Evolutionary conservation across 2,329 filamentous ascomycete genomes (phyloP), one percentile per base, ranked within the genome.

Genomic region (Mollisia scopiformis): DNA sequence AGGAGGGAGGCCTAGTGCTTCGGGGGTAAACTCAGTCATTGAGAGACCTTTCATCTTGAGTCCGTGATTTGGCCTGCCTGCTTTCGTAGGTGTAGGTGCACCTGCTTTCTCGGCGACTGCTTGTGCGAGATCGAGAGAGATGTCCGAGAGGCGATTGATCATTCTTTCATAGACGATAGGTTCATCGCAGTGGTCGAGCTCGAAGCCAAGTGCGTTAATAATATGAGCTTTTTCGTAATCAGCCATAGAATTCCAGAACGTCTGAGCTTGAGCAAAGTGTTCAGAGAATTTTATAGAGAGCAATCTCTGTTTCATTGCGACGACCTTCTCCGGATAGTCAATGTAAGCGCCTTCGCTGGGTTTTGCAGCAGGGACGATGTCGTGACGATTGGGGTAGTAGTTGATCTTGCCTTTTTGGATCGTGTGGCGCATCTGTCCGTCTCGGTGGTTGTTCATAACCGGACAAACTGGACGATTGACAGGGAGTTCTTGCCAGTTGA

Each of bases 141-240:
- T 92, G 37, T 93, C 89, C 1, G 85, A 80, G 0, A 95, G 79
- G 1, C 91, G 85, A 63, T 86, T 75, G 1, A 84, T 84, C 74
- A 93, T 82, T 28, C 88, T 84, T 63, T 88, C 84, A 74, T 93
- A 94, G 0, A 95, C 90, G 10, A 90, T 74, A 0, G 88, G 84
- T 43, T 95, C 91, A 23, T 94, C 90, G 72, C 91, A 95, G 74
- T 94, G 91, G 70, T 93, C 90, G 1, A 95, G 79, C 75, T 92
- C 89, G 69, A 92, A 92, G 2, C 80, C 79, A 11, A 91, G 80
- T 0, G 89, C 85, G 35, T 77, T 78, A 28, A 79, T 77, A 16
- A 90, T 75, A 71, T 92, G 89, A 13, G 71, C 70, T 75, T 90
- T 87, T 75, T 94, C 91, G 3, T 85, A 78, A 0, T 81, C 76